Evolutionary conservation across 2,329 filamentous ascomycete species (phyloP), one percentile per base, ranked within the genome.

Genomic region (Neonectria faginata): DNA sequence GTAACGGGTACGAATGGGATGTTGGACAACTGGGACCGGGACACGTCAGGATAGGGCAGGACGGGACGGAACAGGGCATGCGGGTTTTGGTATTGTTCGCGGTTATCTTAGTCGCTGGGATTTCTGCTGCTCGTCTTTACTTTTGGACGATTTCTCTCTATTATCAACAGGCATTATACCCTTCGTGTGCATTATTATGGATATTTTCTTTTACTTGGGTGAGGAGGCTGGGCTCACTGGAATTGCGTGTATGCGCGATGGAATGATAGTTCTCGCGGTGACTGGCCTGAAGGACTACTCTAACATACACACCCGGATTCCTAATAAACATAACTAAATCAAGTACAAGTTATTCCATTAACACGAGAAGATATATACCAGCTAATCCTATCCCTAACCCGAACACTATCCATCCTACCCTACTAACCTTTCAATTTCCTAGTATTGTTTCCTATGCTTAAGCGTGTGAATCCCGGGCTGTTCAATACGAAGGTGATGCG

Each of bases 121-220:
- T 63, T 25, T 25, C 5, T n/a, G 14, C 44, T 56, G 57, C 60
- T 48, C 45, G 64, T 62, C 57, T 58, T 64, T 65, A 57, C 58
- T 65, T 67, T 54, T 45, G 61, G 56, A 60, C 61, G 64, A 70
- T 58, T 53, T 27, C 50, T 44, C 39, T 60, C 67, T 48, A 52
- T 70, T 57, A 70, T 69, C 71, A 74, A 74, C 72, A 74, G 72
- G 72, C 72, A 74, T 74, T 74, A 74, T 74, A 74, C 72, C 72
- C 72, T 73, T 65, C 66, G 53, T 74, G 72, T 72, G 71, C 68
- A 73, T 70, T 66, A 58, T 61, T 63, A 69, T 64, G 25, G 25
- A 25, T 29, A 29, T 29, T 63, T 62, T 61, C 36, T 48, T 47
- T 27, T 48, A 20, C 4, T 3, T 33, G 27, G 45, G 14, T 36